Evolutionary conservation across 2,329 filamentous ascomycete genomes (phyloP), one percentile per base, ranked within the genome.

Genomic region (Pochonia chlamydosporia): DNA sequence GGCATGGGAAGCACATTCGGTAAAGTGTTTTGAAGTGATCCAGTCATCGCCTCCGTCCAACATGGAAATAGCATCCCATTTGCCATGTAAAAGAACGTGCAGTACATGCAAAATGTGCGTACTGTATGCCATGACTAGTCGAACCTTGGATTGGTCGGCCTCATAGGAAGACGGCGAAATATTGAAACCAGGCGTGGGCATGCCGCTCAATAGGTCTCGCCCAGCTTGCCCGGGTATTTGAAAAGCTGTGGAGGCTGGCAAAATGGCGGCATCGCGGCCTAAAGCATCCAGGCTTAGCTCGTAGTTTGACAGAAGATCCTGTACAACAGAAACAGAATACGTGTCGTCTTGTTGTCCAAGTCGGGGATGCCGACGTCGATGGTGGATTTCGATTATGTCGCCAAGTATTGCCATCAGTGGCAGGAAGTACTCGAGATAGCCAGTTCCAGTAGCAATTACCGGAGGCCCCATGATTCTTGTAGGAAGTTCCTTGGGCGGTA

Each of bases 31-130:
- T 2, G 72, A 71, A 3, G 71, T 69, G 43, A 73, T 74, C 70
- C 71, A 76, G 56, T 70, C 67, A 45, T 73, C 72, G 20, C 67
- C 62, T 49, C 74, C 67, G 48, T 76, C 72, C 36, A 76, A 60
- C 66, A 76, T 71, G 26, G 63, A 69, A 30, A 75, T 69, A 3
- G 71, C 68, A 50, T 76, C 72, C 71, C 71, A 75, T 56, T 74
- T 73, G 0, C 71, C 72, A 48, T 74, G 65, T 0, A 76, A 59
- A 0, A 76, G 60, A 3, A 76, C 71, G 47, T 74, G 64, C 0
- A 76, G 62, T 0, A 76, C 73, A 43, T 72, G 71, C 1, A 75
- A 54, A 16, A 76, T 69, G 51, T 74, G 69, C 1, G 64, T 73
- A 49, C 68, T 70, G 56, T 76, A 76, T 0, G 69, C 68, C n/a